These are phyloP conservation scores for Microstegium vimineum DNA, from an alignment of 176 grass and related monocot genomes.

Conservation along the genomic window DNA sequence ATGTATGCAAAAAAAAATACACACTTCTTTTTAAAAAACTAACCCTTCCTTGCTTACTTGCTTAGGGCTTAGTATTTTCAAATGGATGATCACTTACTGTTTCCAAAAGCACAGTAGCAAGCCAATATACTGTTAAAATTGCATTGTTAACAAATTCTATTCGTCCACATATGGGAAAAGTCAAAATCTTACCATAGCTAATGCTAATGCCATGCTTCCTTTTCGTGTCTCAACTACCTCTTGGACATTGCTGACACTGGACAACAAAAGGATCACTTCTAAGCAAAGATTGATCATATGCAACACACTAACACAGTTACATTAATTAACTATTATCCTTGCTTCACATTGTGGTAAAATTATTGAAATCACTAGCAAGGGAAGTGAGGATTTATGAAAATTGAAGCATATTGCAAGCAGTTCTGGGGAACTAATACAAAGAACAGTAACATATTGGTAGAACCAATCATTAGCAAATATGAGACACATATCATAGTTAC, in stretches of 20 bases:
- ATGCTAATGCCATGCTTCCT: slow-evolving; percentile 78
- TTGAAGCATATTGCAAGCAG: not conserved
- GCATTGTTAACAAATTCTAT: not conserved
- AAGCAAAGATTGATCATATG: slow-evolving; percentile 18
- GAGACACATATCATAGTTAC: not conserved
- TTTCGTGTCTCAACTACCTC: slow-evolving; percentile 77
- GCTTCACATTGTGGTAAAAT: not conserved
- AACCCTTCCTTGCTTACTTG: slow-evolving; percentile 8
- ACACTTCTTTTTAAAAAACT: not conserved
- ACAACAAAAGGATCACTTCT: slow-evolving; percentile 19
- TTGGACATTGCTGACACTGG: slow-evolving; percentile 79
- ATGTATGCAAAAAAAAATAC: not conserved
- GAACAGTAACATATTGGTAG: not conserved
- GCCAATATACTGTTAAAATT: not conserved
- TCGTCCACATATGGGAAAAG: not conserved
- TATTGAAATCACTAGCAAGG: not conserved
- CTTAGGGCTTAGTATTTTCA: not conserved
- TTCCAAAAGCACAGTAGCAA: not conserved
- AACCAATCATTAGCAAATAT: slow-evolving; percentile 24
- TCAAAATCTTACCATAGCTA: slow-evolving; percentile 81
- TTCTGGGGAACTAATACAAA: slow-evolving; percentile 39
- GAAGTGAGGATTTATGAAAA: not conserved
- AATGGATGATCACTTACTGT: not conserved
- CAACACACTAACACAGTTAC: not conserved
- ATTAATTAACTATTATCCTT: not conserved